Base-by-base conservation (phyloP, 306 rosid genomes). In the Luffa aegyptiaca region DNA sequence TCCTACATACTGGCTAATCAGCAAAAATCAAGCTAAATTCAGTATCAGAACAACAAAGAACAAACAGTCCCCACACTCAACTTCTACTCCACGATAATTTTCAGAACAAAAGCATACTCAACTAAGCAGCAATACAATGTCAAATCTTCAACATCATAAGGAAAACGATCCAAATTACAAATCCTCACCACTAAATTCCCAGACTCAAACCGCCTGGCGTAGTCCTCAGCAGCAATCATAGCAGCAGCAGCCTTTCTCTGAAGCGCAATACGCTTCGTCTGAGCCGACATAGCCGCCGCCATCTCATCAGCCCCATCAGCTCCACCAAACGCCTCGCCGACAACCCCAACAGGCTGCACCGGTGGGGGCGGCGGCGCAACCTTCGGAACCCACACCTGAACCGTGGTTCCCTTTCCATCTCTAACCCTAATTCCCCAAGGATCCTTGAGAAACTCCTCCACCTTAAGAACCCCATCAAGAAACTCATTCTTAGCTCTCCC, bases 211-310 rank as follows among this genome's bases (percentile, higher is more conserved):
- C 91, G 88, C 45, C 97, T 83, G 0, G 97, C 99, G 20, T 87
- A 96, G 83, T 96, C 98, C 88, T 96, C 99, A 0, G 98, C 98
- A 2, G 98, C 98, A 1, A 96, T 89, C 99, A 93, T 96, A 5
- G 97, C 97, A 12, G 97, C 98, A 11, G 98, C 97, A 5, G 98
- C 99, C 82, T 86, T 90, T 5, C 90, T 82, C 90, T 96, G 99
- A 65, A 96, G 86, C 0, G 92, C 96, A 2, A 89, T 86, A 16
- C 97, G 90, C 75, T 93, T 96, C 3, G 96, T 93, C 87, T 91
- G 95, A 39, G 92, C 92, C 11, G 99, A 89, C 16, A 88, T 89
- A 13, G 92, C 90, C 4, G 88, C 88, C 33, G 86, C 86, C 56
- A 83, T 81, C 73, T 89, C 97, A 4, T 87, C 95, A 11, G 37